A percentile compares a stretch with the other conserved stretches of the same genome.
phyloP scores from a whole-genome alignment of 2,329 filamentous ascomycete genomes.

The Fusarium palustre region DNA sequence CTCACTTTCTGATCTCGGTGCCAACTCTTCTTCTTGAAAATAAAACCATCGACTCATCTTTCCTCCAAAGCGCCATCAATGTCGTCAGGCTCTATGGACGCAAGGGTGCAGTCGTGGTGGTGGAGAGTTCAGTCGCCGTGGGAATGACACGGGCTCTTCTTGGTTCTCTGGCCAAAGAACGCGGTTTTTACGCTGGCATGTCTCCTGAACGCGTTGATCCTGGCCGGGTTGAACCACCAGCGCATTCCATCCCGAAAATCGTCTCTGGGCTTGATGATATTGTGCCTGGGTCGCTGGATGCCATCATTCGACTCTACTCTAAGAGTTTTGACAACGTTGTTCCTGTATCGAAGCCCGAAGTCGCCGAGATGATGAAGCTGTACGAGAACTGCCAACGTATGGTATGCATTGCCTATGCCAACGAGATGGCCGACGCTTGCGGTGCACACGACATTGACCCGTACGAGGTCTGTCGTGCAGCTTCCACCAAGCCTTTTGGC shows the following conservation, averaged over 20 bases:
- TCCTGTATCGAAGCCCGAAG: constrained; percentile 63
- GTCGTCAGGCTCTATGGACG: constrained; percentile 57
- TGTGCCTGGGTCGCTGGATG: constrained; percentile 57
- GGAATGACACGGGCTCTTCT: constrained; percentile 65
- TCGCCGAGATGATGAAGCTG: constrained; percentile 69
- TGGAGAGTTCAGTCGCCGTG: constrained; percentile 66
- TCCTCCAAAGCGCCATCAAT: constrained; percentile 57
- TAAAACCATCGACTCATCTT: constrained; percentile 61
- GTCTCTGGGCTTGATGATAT: constrained; percentile 64
- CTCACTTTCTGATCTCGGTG: constrained; percentile 66
- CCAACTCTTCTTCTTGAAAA: constrained; percentile 62
- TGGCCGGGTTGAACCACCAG: constrained; percentile 56
- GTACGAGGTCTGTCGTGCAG: constrained; percentile 62
- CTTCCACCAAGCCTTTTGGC: constrained; percentile 65
- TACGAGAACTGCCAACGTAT: constrained; percentile 70
- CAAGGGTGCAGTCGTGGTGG: constrained; percentile 60
- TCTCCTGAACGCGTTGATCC: constrained; percentile 66
- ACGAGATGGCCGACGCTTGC: constrained; percentile 68
- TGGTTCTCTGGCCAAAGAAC: constrained; percentile 56
- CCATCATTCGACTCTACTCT: constrained; percentile 59
- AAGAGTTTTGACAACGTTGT: constrained; percentile 61
- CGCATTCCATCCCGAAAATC: constrained; percentile 63
- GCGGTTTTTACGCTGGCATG: constrained; percentile 61
- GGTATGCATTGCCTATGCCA: constrained; percentile 65
- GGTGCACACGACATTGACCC: constrained; percentile 59